Base-by-base conservation (phyloP, 2,329 filamentous ascomycete species). In the Colletotrichum brevisporum region DNA sequence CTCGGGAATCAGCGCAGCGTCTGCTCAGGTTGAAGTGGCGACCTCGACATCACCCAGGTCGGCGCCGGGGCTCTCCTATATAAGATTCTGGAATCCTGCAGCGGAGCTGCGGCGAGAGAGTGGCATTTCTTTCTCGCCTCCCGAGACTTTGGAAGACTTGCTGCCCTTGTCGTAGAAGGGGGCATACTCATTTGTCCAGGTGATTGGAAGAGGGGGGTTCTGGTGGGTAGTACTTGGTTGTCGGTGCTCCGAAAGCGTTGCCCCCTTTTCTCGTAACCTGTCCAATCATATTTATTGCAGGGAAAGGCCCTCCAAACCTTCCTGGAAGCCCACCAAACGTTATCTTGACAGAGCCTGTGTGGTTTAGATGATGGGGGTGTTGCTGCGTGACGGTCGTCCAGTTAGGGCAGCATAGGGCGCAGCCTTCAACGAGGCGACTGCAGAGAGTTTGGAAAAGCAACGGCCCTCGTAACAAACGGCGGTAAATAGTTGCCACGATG, bases 61-160 rank as follows among this genome's bases (percentile, higher is more conserved):
- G 79, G 74, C 5, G 69, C 65, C 1, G 69, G 50, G 1, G 79
- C 75, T 1, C 65, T 77, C 36, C 5, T 41, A 48, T 18, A 21
- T 36, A 8, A 36, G 27, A 9, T 9, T 31, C 6, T 31, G 27
- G 41, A 53, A 52, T 43, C 43, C 48, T 61, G 47, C 47, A 21
- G 15, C 6, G 27, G 27, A 31, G 15, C n/a, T 16, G 43, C 21
- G 21, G 18, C 36, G 41, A 2, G 6, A 43, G 21, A 47, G 59
- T 61, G 21, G 15, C 41, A 61, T 61, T 61, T 41, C 31, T 31
- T 18, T 27, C 31, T 52, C 43, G 21, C 52, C 16, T 18, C 52
- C 16, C 27, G n/a, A 26, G 12, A 10, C 8, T 10, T 36, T 8
- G 31, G 6, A 9, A 10, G 10, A 31, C 8, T 36, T 41, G 31